A percentile compares a stretch with the other conserved stretches of the same genome.
These are phyloP conservation scores for Musa schizocarpa DNA, from an alignment of 176 grass and related monocot genomes.

Conservation along the genomic window DNA sequence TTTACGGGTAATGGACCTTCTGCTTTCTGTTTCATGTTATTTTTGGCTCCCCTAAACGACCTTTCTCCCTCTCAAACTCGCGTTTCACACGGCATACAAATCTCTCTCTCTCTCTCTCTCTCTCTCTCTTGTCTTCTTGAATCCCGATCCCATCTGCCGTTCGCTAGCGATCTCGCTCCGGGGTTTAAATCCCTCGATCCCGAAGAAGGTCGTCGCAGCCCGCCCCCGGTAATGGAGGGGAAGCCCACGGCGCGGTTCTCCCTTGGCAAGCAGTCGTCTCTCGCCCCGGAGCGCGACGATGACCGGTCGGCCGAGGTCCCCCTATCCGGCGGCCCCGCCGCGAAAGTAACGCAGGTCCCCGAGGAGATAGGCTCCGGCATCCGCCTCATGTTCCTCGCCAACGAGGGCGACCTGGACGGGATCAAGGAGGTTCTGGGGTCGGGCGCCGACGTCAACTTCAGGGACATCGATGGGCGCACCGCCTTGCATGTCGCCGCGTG, in stretches of 20 bases:
- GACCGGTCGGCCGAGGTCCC: too few relatives aligned
- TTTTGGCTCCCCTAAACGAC: too few relatives aligned
- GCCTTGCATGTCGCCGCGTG: slow-evolving; percentile 84
- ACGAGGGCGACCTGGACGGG: slow-evolving; percentile 52
- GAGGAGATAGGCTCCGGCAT: slow-evolving; percentile 34
- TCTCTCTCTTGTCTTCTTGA: not conserved
- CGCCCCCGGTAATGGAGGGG: not conserved
- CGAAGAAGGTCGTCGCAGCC: not conserved
- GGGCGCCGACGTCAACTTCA: slow-evolving; percentile 65
- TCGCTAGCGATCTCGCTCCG: not conserved
- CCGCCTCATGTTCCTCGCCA: slow-evolving; percentile 76
- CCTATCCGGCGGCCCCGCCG: not conserved
- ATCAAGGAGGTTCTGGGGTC: slow-evolving; percentile 54
- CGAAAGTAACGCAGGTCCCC: not conserved
- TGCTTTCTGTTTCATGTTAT: too few relatives aligned
- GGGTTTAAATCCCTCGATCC: not conserved
- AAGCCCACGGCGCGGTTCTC: not conserved
- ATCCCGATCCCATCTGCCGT: not conserved
- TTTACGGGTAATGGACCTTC: too few relatives aligned
- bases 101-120: too few relatives aligned
- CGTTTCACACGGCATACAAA: too few relatives aligned
- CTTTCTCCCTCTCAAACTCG: too few relatives aligned
- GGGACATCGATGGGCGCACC: slow-evolving; percentile 77
- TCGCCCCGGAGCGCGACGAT: not conserved
- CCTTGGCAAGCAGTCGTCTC: not conserved